These are phyloP conservation scores for Hericium rajendrae DNA, from an alignment of 768 basidiomycete genomes.

Conservation along the genomic window DNA sequence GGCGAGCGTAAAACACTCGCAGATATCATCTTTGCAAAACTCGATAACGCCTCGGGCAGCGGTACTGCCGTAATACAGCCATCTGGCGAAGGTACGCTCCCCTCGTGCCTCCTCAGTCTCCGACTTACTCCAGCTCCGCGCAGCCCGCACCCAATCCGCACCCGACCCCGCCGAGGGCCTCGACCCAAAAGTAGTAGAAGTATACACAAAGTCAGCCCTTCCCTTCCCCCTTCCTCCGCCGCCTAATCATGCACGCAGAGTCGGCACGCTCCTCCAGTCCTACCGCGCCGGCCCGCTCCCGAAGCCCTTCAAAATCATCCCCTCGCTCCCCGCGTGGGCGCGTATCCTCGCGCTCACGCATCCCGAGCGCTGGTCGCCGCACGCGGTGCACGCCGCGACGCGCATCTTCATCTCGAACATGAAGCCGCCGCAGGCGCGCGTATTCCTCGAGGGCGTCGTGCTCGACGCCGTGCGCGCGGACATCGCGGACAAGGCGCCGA, in stretches of 20 bases:
- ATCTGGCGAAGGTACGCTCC: slow-evolving; percentile 40
- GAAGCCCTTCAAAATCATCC: slow-evolving; percentile 97
- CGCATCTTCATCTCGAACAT: slow-evolving; percentile 94
- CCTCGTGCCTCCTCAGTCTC: background rate
- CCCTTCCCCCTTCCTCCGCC: background rate
- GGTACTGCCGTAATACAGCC: slow-evolving; percentile 49
- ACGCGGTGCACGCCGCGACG: slow-evolving; percentile 90
- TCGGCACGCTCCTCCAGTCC: slow-evolving; percentile 73
- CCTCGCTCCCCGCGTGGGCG: slow-evolving; percentile 92
- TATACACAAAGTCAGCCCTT: slow-evolving; percentile 77
- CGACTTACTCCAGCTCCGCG: slow-evolving; percentile 27
- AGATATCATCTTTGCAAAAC: slow-evolving; percentile 93
- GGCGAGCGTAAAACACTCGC: slow-evolving; percentile 81
- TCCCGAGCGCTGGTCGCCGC: slow-evolving; percentile 92
- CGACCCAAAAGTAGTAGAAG: slow-evolving; percentile 86
- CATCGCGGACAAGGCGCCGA: slow-evolving; percentile 39
- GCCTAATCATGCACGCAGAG: slow-evolving; percentile 33
- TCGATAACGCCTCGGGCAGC: slow-evolving; percentile 47
- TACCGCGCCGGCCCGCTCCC: slow-evolving; percentile 94
- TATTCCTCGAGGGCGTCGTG: slow-evolving; percentile 87
- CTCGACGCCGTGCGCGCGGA: slow-evolving; percentile 86
- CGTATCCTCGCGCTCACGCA: slow-evolving; percentile 87
- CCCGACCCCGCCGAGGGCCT: slow-evolving; percentile 79
- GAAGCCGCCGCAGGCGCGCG: slow-evolving; percentile 88
- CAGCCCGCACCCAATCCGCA: slow-evolving; percentile 33